phyloP scores from a whole-genome alignment of 148 eudicot species.

The Suaeda aralocaspica region DNA sequence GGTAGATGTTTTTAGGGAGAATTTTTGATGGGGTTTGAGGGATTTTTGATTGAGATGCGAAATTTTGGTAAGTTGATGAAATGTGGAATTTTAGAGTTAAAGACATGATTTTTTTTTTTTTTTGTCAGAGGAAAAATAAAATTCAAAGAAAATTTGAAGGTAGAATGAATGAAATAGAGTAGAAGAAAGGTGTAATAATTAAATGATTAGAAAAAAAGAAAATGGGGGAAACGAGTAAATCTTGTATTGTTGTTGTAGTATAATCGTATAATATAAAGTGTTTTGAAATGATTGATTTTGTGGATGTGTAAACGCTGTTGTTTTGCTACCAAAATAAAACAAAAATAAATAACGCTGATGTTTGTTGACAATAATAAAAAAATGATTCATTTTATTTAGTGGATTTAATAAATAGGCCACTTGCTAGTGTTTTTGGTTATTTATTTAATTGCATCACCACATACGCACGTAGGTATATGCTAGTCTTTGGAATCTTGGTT shows the following conservation, averaged over 20 bases:
- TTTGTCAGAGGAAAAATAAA: neutral
- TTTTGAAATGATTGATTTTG: too few relatives aligned
- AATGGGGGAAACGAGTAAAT: constrained; percentile 12
- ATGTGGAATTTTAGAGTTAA: constrained; percentile 39
- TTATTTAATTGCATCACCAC: too few relatives aligned
- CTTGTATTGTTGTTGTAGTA: neutral
- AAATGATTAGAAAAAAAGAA: too few relatives aligned
- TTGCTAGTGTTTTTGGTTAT: too few relatives aligned
- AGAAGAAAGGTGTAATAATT: constrained; percentile 10
- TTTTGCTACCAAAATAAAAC: too few relatives aligned
- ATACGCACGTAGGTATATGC: too few relatives aligned
- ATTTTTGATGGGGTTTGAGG: constrained; percentile 21
- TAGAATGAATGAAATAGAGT: constrained; percentile 12
- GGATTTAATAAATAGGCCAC: too few relatives aligned
- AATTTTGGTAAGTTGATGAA: constrained; percentile 19
- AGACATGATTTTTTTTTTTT: constrained; percentile 47
- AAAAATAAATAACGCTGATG: too few relatives aligned
- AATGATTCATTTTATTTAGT: too few relatives aligned
- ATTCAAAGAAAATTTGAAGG: neutral
- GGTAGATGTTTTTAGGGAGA: constrained; percentile 24
- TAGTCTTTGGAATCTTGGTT: too few relatives aligned
- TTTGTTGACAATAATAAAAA: too few relatives aligned
- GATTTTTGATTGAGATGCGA: constrained; percentile 9
- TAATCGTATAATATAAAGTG: neutral
- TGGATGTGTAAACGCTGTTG: constrained; percentile 19